These are phyloP conservation scores for Astraeus odoratus DNA, from an alignment of 768 basidiomycete genomes.

Conservation along the genomic window DNA sequence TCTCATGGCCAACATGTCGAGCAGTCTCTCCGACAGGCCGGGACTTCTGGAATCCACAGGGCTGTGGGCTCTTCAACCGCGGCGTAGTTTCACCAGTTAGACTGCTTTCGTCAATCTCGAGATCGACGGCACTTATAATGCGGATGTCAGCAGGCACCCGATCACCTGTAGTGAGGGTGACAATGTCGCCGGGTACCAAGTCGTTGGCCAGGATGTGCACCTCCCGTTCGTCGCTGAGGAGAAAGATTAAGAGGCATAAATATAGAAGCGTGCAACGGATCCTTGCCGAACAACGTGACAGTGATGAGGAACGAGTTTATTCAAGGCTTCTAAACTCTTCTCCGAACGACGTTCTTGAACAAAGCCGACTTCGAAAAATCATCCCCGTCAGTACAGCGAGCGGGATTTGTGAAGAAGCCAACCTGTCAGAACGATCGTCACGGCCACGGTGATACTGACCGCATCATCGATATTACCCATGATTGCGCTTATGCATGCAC, in stretches of 20 bases:
- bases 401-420: slow-evolving; percentile 13
- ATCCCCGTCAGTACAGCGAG: background rate
- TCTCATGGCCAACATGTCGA: slow-evolving; percentile 13
- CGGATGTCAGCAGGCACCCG: slow-evolving; percentile 93
- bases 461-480: slow-evolving; percentile 98
- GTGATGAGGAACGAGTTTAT: slow-evolving; percentile 95
- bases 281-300: slow-evolving; percentile 75
- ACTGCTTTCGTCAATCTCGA: slow-evolving; percentile 94
- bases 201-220: slow-evolving; percentile 89
- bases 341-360: slow-evolving; percentile 94
- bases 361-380: slow-evolving; percentile 62
- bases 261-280: background rate
- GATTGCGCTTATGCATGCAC: slow-evolving; percentile 79
- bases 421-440: slow-evolving; percentile 92
- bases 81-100: slow-evolving; percentile 90
- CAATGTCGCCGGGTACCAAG: slow-evolving; percentile 92
- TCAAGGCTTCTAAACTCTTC: slow-evolving; percentile 88
- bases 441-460: slow-evolving; percentile 85
- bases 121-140: slow-evolving; percentile 69
- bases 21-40: background rate
- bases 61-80: slow-evolving; percentile 56
- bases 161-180: slow-evolving; percentile 86
- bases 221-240: slow-evolving; percentile 41
- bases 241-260: background rate
- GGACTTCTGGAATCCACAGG: slow-evolving; percentile 42